Evolutionary conservation across 2,329 filamentous ascomycete species (phyloP).

Genomic region (Arthrocladium fulminans): DNA sequence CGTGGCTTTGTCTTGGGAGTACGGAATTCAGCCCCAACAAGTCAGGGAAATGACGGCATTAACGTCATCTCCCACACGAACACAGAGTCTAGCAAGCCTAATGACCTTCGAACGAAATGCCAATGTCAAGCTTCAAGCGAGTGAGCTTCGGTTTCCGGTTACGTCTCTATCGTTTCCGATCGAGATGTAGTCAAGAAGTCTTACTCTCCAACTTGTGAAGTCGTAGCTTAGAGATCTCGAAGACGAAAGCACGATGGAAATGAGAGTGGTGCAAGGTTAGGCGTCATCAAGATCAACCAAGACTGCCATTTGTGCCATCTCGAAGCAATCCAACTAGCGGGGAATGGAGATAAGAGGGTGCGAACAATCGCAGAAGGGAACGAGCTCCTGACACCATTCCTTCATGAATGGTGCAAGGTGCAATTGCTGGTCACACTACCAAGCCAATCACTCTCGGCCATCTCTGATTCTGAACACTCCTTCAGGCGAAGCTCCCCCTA

Average conservation of each 20-base stretch:
- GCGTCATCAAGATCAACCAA: constrained; percentile 67
- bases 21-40: no score
- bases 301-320: constrained; percentile 63
- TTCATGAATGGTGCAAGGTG: constrained; percentile 58
- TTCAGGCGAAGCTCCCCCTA: constrained; percentile 44
- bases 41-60: constrained; percentile 67
- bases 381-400: background rate
- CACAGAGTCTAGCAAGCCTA: constrained; percentile 78
- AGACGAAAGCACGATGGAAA: constrained; percentile 76
- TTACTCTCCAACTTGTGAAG: constrained; percentile 64
- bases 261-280: constrained; percentile 71
- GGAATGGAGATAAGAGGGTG: constrained; percentile 46
- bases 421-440: constrained; percentile 63
- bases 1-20: constrained; percentile 79
- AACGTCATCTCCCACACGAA: constrained; percentile 89
- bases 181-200: constrained; percentile 61
- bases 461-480: constrained; percentile 57
- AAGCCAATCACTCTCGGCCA: constrained; percentile 69
- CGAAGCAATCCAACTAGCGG: constrained; percentile 56
- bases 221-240: constrained; percentile 81
- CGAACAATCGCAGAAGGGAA: background rate
- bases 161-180: constrained; percentile 60
- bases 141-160: constrained; percentile 80
- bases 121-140: constrained; percentile 67
- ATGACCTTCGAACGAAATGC: constrained; percentile 65